Conservation (phyloP, 371 early-diverging fungal species). For the Rozella allomycis region DNA sequence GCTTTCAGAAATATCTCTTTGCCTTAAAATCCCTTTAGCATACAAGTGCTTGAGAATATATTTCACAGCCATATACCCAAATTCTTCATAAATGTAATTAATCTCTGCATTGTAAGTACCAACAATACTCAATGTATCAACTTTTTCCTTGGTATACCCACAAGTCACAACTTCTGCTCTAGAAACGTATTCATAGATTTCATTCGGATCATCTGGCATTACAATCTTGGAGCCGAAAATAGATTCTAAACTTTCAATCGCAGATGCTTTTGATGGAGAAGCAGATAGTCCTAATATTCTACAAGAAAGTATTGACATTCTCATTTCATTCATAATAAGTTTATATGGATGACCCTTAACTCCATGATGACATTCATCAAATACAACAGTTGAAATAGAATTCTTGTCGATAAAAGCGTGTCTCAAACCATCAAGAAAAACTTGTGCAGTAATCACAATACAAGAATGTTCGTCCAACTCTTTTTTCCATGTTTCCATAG, state of each 20-base stretch:
- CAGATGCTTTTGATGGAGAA: background rate
- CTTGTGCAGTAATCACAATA: too few species aligned
- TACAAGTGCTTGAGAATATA: too few species aligned
- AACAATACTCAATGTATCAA: background rate
- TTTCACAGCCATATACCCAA: too few species aligned
- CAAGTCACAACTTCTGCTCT: constrained; percentile 20
- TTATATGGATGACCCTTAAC: constrained; percentile 58
- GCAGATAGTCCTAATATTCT: constrained; percentile 79
- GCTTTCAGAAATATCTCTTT: too few species aligned
- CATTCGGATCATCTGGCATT: constrained; percentile 22
- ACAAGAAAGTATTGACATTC: constrained; percentile 45
- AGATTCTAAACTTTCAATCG: constrained; percentile 30
- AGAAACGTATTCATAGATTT: constrained; percentile 13
- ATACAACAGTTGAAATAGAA: too few species aligned
- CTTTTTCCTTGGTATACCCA: constrained; percentile 6
- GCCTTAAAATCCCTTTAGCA: too few species aligned
- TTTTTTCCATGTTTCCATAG: too few species aligned
- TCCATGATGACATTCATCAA: constrained; percentile 86
- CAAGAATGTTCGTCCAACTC: too few species aligned
- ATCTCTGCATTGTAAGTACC: constrained; percentile 8
- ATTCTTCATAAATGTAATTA: constrained; percentile 28
- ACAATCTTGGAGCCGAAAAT: constrained; percentile 40
- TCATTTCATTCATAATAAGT: constrained; percentile 56
- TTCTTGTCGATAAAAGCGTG: too few species aligned
- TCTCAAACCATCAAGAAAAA: too few species aligned